Conservation (phyloP, 345 rosid species). For the Clarkia xantiana region DNA sequence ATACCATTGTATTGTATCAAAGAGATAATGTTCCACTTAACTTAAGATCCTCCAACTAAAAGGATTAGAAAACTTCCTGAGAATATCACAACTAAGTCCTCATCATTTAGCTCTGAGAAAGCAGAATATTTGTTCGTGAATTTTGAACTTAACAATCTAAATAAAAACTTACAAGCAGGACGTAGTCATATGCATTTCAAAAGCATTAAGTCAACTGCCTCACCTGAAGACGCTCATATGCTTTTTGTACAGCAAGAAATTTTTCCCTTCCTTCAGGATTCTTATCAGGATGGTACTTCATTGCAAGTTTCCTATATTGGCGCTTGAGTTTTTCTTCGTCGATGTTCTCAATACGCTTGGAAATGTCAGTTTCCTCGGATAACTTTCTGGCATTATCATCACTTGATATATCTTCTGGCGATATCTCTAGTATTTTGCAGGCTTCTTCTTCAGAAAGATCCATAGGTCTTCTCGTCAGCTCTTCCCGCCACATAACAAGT, state of each 20-base stretch:
- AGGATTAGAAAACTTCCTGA: no score
- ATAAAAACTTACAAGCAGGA: conserved; percentile 3
- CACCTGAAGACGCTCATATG: conserved; percentile 97
- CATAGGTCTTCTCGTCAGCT: conserved; percentile 91
- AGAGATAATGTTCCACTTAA: no score
- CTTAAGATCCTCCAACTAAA: no score
- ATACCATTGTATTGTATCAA: no score
- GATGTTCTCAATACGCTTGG: conserved; percentile 86
- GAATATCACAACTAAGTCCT: neutral
- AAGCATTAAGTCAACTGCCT: neutral
- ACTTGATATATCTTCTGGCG: conserved; percentile 57
- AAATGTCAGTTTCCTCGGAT: conserved; percentile 34
- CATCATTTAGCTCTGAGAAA: neutral
- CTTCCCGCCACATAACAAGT: conserved; percentile 99
- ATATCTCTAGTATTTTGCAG: conserved; percentile 83
- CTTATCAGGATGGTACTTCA: conserved; percentile 98
- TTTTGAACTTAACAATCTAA: neutral
- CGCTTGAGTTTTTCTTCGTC: conserved; percentile 99
- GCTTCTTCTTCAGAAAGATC: conserved; percentile 99
- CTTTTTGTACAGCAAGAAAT: conserved; percentile 95
- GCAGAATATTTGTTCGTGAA: no score
- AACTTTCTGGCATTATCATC: conserved; percentile 35
- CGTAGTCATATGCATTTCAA: neutral
- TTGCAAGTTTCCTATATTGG: conserved; percentile 98
- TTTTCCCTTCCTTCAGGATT: conserved; percentile 98